Evolutionary conservation across 73 alveolate genomes (phyloP), one percentile per base, ranked within the genome.

Genomic region (Paramecium pentaurelia): DNA sequence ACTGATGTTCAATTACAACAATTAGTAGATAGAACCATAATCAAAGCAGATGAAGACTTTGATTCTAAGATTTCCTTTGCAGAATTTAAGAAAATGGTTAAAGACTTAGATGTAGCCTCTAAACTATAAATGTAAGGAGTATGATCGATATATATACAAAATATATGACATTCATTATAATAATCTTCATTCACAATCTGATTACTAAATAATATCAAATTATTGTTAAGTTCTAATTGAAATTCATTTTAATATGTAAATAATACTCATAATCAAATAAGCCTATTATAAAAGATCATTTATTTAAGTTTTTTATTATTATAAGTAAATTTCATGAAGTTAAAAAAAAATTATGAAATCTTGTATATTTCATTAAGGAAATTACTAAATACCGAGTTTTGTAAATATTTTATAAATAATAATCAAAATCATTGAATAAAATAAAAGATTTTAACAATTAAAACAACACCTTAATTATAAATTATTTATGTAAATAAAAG

Each of bases 1-100:
- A 98, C 98, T 47, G 99, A 98, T 92, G 95, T 96, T 73, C 99
- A 98, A 94, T 95, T 98, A 32, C 98, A 98, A 89, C 98, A 98
- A 94, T 94, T 98, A 90, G 99, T 97, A 75, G 99, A 98, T 96
- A 96, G 99, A 95, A 98, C 99, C 34, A 93, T 98, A 71, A 98
- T 95, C 86, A 97, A 96, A 84, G 98, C 99, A 20, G 99, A 98
- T 92, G 98, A 98, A 94, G 99, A 98, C 92, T 95, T 94, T 94
- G 99, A 98, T 93, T 99, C 99, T 16, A 98, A 96, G 92, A 98
- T 98, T 32, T 96, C 98, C 42, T 98, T 94, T 94, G 97, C 95
- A 45, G 99, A 98, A 92, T 98, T 98, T 93, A 96, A 98, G 92
- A 95, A 95, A 94, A 96, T 96, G 97, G 98, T 97, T 45, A 97